phyloP scores from a whole-genome alignment of 1,139 yeast species.

The Kodamaea arcana region DNA sequence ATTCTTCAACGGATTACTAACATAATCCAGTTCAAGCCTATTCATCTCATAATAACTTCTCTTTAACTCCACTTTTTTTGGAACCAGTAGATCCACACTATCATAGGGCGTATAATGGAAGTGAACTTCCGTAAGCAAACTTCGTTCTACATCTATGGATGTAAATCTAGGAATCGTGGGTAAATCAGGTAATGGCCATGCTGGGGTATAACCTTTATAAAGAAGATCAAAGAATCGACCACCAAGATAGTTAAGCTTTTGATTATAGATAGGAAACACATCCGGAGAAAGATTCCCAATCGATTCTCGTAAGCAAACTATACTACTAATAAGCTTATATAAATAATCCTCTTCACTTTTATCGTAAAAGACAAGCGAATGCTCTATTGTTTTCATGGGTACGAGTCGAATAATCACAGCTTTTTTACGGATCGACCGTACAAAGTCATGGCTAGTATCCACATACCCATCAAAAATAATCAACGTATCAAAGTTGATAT shows the following conservation, averaged over 20 bases:
- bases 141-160: slow-evolving; percentile 72
- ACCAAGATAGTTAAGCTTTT: slow-evolving; percentile 57
- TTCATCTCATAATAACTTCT: slow-evolving; percentile 57
- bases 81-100: slow-evolving; percentile 27
- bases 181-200: slow-evolving; percentile 81
- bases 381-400: slow-evolving; percentile 81
- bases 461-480: slow-evolving; percentile 73
- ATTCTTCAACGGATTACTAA: slow-evolving; percentile 61
- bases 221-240: slow-evolving; percentile 52
- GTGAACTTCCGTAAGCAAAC: slow-evolving; percentile 73
- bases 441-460: slow-evolving; percentile 32
- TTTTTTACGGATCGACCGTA: slow-evolving; percentile 22
- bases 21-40: slow-evolving; percentile 64
- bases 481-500: slow-evolving; percentile 52
- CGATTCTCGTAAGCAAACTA: slow-evolving; percentile 75
- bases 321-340: slow-evolving; percentile 71
- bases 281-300: slow-evolving; percentile 86
- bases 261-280: slow-evolving; percentile 68
- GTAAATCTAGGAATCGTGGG: slow-evolving; percentile 59
- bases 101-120: slow-evolving; percentile 57
- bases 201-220: slow-evolving; percentile 17
- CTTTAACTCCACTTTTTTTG: slow-evolving; percentile 17
- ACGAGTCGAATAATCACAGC: slow-evolving; percentile 62
- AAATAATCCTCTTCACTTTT: slow-evolving; percentile 42
- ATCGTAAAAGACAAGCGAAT: slow-evolving; percentile 44